These are phyloP conservation scores for Macaranga tanarius DNA, from an alignment of 441 rosid genomes.

Conservation along the genomic window DNA sequence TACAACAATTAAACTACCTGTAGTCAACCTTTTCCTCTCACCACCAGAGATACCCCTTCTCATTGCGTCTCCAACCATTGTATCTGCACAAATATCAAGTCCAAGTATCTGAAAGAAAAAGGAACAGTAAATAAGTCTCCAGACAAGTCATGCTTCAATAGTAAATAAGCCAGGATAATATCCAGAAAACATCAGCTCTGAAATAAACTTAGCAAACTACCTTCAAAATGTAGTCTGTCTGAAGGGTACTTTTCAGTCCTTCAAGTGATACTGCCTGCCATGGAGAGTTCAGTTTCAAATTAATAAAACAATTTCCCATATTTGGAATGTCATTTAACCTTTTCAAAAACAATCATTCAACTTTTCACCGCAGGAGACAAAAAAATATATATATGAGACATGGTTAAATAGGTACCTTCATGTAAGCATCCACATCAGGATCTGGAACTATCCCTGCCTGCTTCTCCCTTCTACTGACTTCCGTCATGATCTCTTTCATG, in stretches of 20 bases:
- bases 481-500: slow-evolving; percentile 46
- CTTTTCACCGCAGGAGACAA: not conserved
- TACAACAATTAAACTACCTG: slow-evolving; percentile 36
- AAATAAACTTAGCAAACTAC: slow-evolving; percentile 24
- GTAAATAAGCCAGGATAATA: not conserved
- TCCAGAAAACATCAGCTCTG: not conserved
- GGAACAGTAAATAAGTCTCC: not conserved
- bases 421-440: slow-evolving; percentile 57
- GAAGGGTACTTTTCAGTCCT: slow-evolving; percentile 53
- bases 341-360: too few relatives aligned
- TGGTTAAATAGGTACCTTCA: slow-evolving; percentile 50
- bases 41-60: slow-evolving; percentile 67
- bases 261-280: slow-evolving; percentile 62
- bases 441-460: slow-evolving; percentile 56
- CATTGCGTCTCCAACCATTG: slow-evolving; percentile 56
- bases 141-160: slow-evolving; percentile 1
- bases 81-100: slow-evolving; percentile 53
- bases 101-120: slow-evolving; percentile 51
- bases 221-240: slow-evolving; percentile 77
- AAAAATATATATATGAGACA: not conserved
- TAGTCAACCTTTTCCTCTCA: slow-evolving; percentile 57
- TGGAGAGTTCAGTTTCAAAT: not conserved
- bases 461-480: slow-evolving; percentile 59
- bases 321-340: too few relatives aligned
- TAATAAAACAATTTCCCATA: not conserved